Base-by-base conservation (phyloP, 139 green algal species). In the Tetradesmus obliquus region DNA sequence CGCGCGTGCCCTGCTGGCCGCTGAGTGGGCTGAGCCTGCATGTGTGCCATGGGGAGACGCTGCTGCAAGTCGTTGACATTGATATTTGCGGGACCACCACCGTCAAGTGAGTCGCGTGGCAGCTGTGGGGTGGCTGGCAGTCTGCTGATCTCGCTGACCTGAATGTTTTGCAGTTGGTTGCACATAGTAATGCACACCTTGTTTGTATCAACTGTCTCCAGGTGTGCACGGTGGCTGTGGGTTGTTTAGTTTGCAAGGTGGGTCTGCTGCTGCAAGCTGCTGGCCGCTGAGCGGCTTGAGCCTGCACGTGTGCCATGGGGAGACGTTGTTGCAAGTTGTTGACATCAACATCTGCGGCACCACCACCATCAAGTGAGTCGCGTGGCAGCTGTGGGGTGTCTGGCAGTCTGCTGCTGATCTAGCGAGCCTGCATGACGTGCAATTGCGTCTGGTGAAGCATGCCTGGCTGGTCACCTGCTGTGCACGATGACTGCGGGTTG, bases 281-380 rank as follows among this genome's bases (percentile, higher is more conserved):
- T 83, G 79, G 79, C 79, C 24, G 3, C 19, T 83, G 19, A 55
- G 5, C 8, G 79, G 79, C n/a, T 22, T 83, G 22, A 17, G 19
- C 10, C n/a, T 83, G 79, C 79, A 83, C 79, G 55, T 83, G 19
- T 4, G 19, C 5, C n/a, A 83, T 15, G 10, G 32, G 3, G 79
- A 83, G 6, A 15, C 5, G 79, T 45, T 85, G 79, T 45, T 85
- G 79, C 45, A 58, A 9, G 79, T 85, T 2, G 45, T 85, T 4
- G 79, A 85, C 22, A 7, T 85, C 3, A 45, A 85, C 79, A 58
- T 85, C 4, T 85, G 79, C 45, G 79, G 79, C 45, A 85, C 79
- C n/a, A 85, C 79, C 4, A 85, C 22, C 8, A 22, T 83, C 6
- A 55, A 22, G 79, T 83, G n/a, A 55, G 79, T 32, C 62, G n/a